Base-by-base conservation (phyloP, 768 basidiomycete species). In the Cyclocybe cylindracea region DNA sequence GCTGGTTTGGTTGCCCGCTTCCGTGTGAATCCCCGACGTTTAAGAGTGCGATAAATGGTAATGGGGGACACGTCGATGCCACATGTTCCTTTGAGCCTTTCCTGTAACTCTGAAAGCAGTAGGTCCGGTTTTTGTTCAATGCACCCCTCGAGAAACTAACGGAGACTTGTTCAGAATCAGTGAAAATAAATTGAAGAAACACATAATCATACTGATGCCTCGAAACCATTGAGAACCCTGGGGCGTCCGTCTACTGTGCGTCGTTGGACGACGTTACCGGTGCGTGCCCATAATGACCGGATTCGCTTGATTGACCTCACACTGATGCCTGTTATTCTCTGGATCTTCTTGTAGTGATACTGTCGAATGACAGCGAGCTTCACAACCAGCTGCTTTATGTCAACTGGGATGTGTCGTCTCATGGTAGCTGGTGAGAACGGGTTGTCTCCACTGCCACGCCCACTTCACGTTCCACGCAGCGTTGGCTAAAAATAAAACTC, bases 1-100 rank as follows among this genome's bases (percentile, higher is more conserved):
- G 65, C 63, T 37, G 43, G 18, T 9, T 48, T 31, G 7, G 47
- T 60, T 31, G 58, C 39, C 56, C 57, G 45, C 34, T 61, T 61
- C n/a, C 53, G 18, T 7, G 50, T 52, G 33, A 59, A 57, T 9
- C 55, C 60, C 35, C 40, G 46, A 10, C 35, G 39, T 33, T 49
- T 48, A 16, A 61, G 50, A 6, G 47, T 57, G 24, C 52, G 46
- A 16, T 50, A 40, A 34, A 59, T 54, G 35, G 51, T 57, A 10
- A 10, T 9, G 5, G 24, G 31, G 14, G 55, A 59, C 14, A 40
- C 34, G 11, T 10, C 18, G 40, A 49, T 43, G 11, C 41, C 47
- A 38, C 50, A 51, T 29, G 37, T 42, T 35, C 39, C 43, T 16
- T 46, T 34, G 8, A 59, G 48, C 31, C 49, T 38, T 14, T 48